Percentiles rank a stretch among this genome's conserved stretches.
Evolutionary conservation across 371 early-diverging fungal genomes (phyloP).

Genomic region (Batkoa obscura): DNA sequence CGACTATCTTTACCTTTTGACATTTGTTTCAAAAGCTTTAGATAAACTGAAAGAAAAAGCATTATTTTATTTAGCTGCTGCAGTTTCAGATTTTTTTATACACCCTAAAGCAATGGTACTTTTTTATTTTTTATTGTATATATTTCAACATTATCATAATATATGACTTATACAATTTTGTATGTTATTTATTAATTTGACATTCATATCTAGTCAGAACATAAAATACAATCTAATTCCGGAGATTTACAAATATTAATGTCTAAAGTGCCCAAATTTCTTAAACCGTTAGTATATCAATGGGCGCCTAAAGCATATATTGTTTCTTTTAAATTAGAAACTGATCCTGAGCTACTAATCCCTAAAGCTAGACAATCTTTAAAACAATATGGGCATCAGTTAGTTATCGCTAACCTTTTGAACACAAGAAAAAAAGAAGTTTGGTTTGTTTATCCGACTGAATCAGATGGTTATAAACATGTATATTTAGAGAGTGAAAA

Average conservation of each 20-base stretch:
- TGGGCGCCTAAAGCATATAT: slow-evolving; percentile 78
- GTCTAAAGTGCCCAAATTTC: slow-evolving; percentile 92
- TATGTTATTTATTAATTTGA: too few relatives aligned
- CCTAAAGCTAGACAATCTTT: slow-evolving; percentile 67
- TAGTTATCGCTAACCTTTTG: slow-evolving; percentile 90
- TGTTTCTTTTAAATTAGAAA: slow-evolving; percentile 96
- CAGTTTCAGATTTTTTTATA: slow-evolving; percentile 94
- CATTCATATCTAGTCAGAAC: slow-evolving; percentile 56
- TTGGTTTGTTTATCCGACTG: too few relatives aligned
- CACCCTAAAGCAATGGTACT: slow-evolving; percentile 67
- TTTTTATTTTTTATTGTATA: background rate
- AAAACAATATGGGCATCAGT: slow-evolving; percentile 81
- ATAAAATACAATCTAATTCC: slow-evolving; percentile 88
- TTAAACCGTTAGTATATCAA: slow-evolving; percentile 73
- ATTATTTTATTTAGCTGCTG: slow-evolving; percentile 94
- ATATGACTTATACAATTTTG: too few relatives aligned
- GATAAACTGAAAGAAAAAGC: slow-evolving; percentile 39
- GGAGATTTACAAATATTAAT: slow-evolving; percentile 66
- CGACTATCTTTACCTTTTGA: slow-evolving; percentile 83
- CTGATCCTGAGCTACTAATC: slow-evolving; percentile 61
- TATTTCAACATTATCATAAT: background rate
- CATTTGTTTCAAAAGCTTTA: slow-evolving; percentile 45
- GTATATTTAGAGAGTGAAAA: too few relatives aligned
- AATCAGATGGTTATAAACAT: too few relatives aligned
- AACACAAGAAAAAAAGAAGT: slow-evolving; percentile 72